Conservation (phyloP, 2,329 filamentous ascomycete species). For the Penicillium sp. region DNA sequence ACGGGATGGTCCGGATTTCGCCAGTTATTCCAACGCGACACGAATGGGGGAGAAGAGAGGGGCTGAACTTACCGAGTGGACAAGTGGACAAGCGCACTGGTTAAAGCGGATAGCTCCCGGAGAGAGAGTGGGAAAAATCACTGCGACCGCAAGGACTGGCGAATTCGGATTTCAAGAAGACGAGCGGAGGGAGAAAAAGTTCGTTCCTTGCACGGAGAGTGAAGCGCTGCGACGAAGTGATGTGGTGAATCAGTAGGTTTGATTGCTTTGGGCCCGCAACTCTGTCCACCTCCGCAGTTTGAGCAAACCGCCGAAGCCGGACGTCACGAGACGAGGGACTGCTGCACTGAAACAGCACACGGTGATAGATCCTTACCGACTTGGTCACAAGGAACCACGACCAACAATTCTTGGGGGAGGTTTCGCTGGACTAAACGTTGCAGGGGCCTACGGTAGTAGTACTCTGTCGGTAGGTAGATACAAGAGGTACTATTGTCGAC, state of each 20-base stretch:
- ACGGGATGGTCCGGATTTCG: conserved; percentile 20
- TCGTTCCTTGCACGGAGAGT: conserved; percentile 11
- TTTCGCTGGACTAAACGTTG: background rate
- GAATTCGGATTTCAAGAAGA: background rate
- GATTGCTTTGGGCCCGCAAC: background rate
- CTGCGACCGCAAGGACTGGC: background rate
- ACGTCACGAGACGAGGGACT: conserved; percentile 13
- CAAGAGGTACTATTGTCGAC: too few relatives aligned
- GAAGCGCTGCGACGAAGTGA: conserved; percentile 3
- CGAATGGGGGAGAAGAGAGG: conserved; percentile 8
- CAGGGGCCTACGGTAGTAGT: background rate
- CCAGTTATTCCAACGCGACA: conserved; percentile 4
- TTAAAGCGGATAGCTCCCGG: background rate
- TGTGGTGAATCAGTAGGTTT: background rate
- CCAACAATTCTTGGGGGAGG: background rate
- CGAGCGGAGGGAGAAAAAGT: conserved; percentile 20
- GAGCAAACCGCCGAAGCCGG: conserved; percentile 26
- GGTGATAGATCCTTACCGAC: too few relatives aligned
- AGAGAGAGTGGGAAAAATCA: background rate
- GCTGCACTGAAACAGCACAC: too few relatives aligned
- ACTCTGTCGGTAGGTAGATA: too few relatives aligned
- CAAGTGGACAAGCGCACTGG: conserved; percentile 2
- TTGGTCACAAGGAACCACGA: background rate
- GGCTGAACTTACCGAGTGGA: conserved; percentile 14
- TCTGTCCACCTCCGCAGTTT: conserved; percentile 5